Evolutionary conservation across 495 filamentous ascomycete genomes (phyloP).

Genomic region (Aspergillus carlsbadensis): DNA sequence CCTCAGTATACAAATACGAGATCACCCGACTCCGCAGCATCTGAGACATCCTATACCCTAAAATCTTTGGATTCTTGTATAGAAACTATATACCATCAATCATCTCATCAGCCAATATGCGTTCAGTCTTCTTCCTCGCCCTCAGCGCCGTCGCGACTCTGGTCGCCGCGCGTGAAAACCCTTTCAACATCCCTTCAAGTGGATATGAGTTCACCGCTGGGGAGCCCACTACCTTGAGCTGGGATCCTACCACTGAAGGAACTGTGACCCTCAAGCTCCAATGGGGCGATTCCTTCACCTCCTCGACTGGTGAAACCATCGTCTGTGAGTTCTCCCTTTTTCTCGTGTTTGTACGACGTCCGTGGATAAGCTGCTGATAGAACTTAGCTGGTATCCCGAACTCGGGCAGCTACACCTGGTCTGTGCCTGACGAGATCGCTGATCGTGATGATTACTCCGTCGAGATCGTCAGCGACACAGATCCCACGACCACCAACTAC

Average conservation of each 20-base stretch:
- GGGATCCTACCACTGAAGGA: constrained; percentile 53
- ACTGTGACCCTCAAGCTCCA: constrained; percentile 55
- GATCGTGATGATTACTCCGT: constrained; percentile 56
- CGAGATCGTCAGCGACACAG: constrained; percentile 51
- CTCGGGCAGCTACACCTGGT: constrained; percentile 58
- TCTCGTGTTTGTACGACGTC: background rate
- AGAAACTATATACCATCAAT: constrained; percentile 4
- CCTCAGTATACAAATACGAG: constrained; percentile 14
- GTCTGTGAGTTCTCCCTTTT: constrained; percentile 45
- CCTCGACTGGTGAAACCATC: constrained; percentile 46
- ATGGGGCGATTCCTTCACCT: constrained; percentile 43
- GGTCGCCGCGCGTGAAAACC: constrained; percentile 43
- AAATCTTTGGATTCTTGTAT: constrained; percentile 7
- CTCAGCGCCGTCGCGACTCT: constrained; percentile 42
- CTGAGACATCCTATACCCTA: constrained; percentile 5
- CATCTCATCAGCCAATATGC: constrained; percentile 39
- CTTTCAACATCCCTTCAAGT: constrained; percentile 51
- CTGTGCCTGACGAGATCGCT: constrained; percentile 40
- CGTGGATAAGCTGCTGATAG: constrained; percentile 16
- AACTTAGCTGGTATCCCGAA: constrained; percentile 52
- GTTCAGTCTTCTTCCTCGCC: constrained; percentile 35
- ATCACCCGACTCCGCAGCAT: constrained; percentile 6
- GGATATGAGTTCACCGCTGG: constrained; percentile 52
- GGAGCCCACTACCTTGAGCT: constrained; percentile 49
- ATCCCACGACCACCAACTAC: constrained; percentile 53